phyloP scores from a whole-genome alignment of 306 rosid species.

The Glycine soja region DNA sequence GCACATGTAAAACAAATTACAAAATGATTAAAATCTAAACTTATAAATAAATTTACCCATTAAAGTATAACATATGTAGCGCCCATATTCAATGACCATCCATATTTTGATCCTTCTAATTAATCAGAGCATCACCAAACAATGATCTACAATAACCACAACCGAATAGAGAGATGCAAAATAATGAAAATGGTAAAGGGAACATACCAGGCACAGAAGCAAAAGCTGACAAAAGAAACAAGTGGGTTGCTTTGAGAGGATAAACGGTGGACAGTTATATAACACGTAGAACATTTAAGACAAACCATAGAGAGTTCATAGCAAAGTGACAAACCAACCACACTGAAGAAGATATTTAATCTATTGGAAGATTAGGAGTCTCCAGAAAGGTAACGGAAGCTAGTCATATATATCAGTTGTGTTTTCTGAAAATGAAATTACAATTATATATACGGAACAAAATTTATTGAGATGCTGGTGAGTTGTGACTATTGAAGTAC shows the following conservation, averaged over 20 bases:
- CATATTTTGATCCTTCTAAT: constrained; percentile 10
- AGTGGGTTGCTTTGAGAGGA: constrained; percentile 33
- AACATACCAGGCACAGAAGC: constrained; percentile 36
- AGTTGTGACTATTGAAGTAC: too few species aligned
- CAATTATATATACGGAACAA: not conserved
- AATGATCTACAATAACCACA: not conserved
- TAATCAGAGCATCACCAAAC: not conserved
- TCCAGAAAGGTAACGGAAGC: constrained; percentile 38
- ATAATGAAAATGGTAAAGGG: constrained; percentile 14
- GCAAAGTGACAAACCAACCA: constrained; percentile 55
- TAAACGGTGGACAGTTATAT: constrained; percentile 37
- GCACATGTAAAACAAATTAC: too few species aligned
- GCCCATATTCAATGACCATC: not conserved
- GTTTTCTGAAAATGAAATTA: constrained; percentile 25
- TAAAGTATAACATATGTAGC: not conserved
- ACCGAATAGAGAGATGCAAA: not conserved
- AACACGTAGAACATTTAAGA: constrained; percentile 49
- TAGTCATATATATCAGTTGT: constrained; percentile 18
- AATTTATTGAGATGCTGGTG: not conserved
- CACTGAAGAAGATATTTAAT: constrained; percentile 55
- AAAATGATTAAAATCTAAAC: not conserved
- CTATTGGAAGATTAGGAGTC: constrained; percentile 58
- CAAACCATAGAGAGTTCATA: constrained; percentile 28
- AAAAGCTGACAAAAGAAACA: not conserved
- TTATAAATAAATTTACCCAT: not conserved